Conservation (phyloP, 108 stramenopile species). For the Schizochytrium sp. region DNA sequence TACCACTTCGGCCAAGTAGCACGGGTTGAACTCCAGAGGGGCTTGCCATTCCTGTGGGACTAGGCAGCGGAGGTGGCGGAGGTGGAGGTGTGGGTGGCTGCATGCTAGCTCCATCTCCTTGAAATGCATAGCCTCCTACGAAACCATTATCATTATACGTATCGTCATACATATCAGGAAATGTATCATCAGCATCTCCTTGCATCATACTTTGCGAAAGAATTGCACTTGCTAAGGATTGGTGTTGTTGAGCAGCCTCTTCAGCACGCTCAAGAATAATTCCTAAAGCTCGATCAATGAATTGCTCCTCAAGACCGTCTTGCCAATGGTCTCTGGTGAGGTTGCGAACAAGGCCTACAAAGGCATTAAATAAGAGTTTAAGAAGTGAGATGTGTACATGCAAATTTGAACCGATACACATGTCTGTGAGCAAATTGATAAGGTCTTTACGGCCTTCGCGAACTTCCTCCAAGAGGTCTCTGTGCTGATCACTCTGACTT, state of each 20-base stretch:
- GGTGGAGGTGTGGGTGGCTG: not conserved
- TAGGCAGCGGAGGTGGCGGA: not conserved
- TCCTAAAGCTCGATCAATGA: not conserved
- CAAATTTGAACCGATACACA: not conserved
- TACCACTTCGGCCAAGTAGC: no score
- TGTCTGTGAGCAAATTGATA: conserved; percentile 50
- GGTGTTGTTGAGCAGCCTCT: conserved; percentile 43
- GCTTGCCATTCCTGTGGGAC: not conserved
- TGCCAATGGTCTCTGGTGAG: conserved; percentile 29
- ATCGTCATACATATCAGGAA: conserved; percentile 32
- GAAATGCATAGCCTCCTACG: not conserved
- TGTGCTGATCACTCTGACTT: not conserved
- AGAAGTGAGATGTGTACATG: conserved; percentile 7
- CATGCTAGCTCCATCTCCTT: not conserved
- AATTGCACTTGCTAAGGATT: conserved; percentile 14
- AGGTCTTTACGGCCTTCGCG: conserved; percentile 25
- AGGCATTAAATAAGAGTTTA: not conserved
- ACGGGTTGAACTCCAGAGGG: no score
- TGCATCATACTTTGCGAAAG: conserved; percentile 32
- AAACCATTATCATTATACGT: not conserved
- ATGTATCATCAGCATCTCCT: conserved; percentile 27
- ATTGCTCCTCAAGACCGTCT: conserved; percentile 43
- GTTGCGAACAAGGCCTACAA: conserved; percentile 38
- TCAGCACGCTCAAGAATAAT: conserved; percentile 35
- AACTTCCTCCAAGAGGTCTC: not conserved